phyloP scores from a whole-genome alignment of 2,329 filamentous ascomycete species.

The Cercospora sp. region DNA sequence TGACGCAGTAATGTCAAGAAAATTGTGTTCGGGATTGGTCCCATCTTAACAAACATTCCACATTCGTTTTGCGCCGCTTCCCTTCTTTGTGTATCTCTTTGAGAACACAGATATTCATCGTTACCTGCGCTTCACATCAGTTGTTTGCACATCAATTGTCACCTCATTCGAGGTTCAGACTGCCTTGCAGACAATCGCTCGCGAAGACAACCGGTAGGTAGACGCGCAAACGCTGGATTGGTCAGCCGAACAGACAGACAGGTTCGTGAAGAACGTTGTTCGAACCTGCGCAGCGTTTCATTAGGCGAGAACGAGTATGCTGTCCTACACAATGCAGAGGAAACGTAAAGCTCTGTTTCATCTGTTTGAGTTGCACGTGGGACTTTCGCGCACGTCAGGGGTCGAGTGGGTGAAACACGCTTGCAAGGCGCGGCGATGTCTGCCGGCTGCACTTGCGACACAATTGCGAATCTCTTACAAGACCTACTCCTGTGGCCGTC shows the following conservation, averaged over 20 bases:
- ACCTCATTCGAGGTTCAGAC: neutral
- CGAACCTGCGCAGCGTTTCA: neutral
- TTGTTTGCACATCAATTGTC: too few species aligned
- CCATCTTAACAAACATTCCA: neutral
- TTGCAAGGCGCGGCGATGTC: neutral
- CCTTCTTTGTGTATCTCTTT: neutral
- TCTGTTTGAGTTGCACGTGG: neutral
- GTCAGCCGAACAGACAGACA: too few species aligned
- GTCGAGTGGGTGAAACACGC: neutral
- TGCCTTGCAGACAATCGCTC: neutral
- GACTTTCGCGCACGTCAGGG: neutral
- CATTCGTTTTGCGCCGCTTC: neutral
- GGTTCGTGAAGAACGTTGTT: neutral
- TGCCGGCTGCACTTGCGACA: neutral
- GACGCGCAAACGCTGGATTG: neutral
- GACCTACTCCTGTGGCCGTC: neutral
- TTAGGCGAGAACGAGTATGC: neutral
- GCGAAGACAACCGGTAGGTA: neutral
- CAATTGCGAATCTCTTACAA: neutral
- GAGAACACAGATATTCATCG: neutral
- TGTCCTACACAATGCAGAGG: neutral
- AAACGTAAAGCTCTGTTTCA: neutral
- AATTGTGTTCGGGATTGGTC: neutral
- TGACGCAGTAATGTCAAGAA: neutral
- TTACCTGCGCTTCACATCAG: too few species aligned